Base-by-base conservation (phyloP, 2,329 filamentous ascomycete species). In the Cyphellophora europaea region DNA sequence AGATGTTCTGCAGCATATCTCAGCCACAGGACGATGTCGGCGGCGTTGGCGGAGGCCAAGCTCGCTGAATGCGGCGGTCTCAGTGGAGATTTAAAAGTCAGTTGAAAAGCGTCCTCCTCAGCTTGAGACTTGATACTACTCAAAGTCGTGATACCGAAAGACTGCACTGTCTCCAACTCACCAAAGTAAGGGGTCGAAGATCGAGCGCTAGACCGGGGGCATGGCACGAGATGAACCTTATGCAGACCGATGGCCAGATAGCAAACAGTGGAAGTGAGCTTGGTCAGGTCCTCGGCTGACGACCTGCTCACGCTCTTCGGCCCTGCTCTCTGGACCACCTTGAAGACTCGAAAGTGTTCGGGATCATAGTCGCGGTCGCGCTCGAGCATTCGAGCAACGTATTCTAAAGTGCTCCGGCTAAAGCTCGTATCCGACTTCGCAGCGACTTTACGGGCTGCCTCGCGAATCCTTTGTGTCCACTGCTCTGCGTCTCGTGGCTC, bases 201-300 rank as follows among this genome's bases (percentile, higher is more conserved):
- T 43, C 71, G 65, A 46, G 66, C 67, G 19, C 62, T 63, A 13
- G 67, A 60, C 46, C 77, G 80, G 27, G 74, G 69, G 19, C 79
- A 52, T n/a, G 77, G 77, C 30, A 84, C 68, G 32, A 84, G 49
- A 57, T 83, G 79, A 19, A 83, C 59, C 52, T 79, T 80, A 59
- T 82, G 77, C 19, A 79, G 67, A 13, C 79, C 79, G 51, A 84
- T 68, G 5, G 73, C 78, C 42, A 84, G 65, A 51, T 82, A 82
- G 55, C 74, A 82, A 15, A 80, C 71, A 6, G 71, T 74, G 6
- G 77, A 74, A 25, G 70, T 69, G 17, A 77, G 57, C 49, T 82
- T 82, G 32, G 74, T 67, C 28, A 82, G 54, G 46, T 83, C 79
- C 40, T 83, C 79, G 11, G 72, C 71, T 5, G 79, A 79, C 3